phyloP scores from a whole-genome alignment of 768 basidiomycete genomes.

The Serendipita vermifera region DNA sequence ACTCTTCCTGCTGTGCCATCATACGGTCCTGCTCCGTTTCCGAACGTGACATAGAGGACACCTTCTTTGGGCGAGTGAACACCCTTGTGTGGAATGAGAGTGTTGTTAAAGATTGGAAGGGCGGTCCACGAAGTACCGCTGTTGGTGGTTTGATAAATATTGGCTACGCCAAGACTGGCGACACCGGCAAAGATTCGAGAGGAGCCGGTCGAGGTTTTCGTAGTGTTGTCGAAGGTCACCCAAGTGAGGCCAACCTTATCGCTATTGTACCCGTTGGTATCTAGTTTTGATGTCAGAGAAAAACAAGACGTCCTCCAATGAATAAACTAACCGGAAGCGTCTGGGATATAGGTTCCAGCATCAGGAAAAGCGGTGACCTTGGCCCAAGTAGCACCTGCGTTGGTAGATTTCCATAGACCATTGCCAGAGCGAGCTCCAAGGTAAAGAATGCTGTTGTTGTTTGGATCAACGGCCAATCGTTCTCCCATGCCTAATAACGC shows the following conservation, averaged over 20 bases:
- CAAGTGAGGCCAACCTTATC: slow-evolving; percentile 36
- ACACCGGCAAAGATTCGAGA: slow-evolving; percentile 57
- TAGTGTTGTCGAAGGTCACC: slow-evolving; percentile 42
- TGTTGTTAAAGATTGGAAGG: slow-evolving; percentile 43
- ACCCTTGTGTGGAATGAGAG: slow-evolving; percentile 52
- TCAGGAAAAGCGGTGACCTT: slow-evolving; percentile 47
- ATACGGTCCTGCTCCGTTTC: slow-evolving; percentile 52
- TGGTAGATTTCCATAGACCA: slow-evolving; percentile 52
- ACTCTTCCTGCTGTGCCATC: slow-evolving; percentile 42
- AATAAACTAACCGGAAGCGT: slow-evolving; percentile 22
- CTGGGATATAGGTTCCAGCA: slow-evolving; percentile 37
- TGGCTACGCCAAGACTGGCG: slow-evolving; percentile 40
- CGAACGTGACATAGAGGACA: slow-evolving; percentile 46
- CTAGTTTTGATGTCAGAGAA: background rate
- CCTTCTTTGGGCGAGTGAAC: slow-evolving; percentile 48
- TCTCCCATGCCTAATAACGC: slow-evolving; percentile 20
- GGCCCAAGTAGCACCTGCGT: slow-evolving; percentile 45
- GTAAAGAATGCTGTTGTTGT: slow-evolving; percentile 45
- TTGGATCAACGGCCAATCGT: slow-evolving; percentile 52
- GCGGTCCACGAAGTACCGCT: slow-evolving; percentile 47
- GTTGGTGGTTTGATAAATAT: slow-evolving; percentile 44
- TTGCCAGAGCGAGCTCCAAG: slow-evolving; percentile 53
- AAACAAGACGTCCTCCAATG: background rate
- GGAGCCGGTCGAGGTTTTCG: slow-evolving; percentile 35
- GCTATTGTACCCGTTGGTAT: slow-evolving; percentile 22